phyloP scores from a whole-genome alignment of 345 rosid genomes.

The Salix koriyanagi region DNA sequence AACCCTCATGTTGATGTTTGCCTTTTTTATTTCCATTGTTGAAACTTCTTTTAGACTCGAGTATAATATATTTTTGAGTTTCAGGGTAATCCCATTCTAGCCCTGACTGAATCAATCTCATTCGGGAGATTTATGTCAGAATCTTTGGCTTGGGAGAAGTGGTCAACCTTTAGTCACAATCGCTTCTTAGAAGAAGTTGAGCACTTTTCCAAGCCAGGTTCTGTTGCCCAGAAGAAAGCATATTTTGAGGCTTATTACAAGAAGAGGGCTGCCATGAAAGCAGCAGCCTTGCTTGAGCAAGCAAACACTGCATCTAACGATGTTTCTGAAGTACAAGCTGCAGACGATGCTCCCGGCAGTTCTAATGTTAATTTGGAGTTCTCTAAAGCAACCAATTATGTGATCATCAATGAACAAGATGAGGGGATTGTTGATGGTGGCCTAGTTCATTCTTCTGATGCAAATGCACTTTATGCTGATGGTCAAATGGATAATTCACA shows the following conservation, averaged over 20 bases:
- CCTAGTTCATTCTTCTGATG: slow-evolving; percentile 18
- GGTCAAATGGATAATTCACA: slow-evolving; percentile 12
- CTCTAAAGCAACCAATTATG: slow-evolving; percentile 3
- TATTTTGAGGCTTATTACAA: slow-evolving; percentile 84
- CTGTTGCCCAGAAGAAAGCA: slow-evolving; percentile 89
- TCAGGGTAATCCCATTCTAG: slow-evolving; percentile 59
- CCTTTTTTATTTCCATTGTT: neutral
- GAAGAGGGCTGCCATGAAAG: slow-evolving; percentile 63
- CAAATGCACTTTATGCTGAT: slow-evolving; percentile 7
- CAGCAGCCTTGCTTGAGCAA: slow-evolving; percentile 37
- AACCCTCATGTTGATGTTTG: neutral
- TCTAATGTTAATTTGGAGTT: slow-evolving; percentile 16
- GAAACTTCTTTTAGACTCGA: neutral
- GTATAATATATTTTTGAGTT: slow-evolving; percentile 7
- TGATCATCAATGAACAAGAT: slow-evolving; percentile 14
- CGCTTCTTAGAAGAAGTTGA: slow-evolving; percentile 86
- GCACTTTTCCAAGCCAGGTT: slow-evolving; percentile 74
- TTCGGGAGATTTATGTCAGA: slow-evolving; percentile 88
- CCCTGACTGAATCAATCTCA: slow-evolving; percentile 69
- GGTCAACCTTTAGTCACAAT: slow-evolving; percentile 90
- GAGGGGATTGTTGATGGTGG: slow-evolving; percentile 19
- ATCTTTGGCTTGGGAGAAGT: slow-evolving; percentile 76
- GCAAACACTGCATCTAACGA: slow-evolving; percentile 10
- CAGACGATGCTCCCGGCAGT: neutral
- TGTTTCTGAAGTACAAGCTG: slow-evolving; percentile 18